Conservation (phyloP, 495 filamentous ascomycete genomes). For the Hypoxylon subgilvum region DNA sequence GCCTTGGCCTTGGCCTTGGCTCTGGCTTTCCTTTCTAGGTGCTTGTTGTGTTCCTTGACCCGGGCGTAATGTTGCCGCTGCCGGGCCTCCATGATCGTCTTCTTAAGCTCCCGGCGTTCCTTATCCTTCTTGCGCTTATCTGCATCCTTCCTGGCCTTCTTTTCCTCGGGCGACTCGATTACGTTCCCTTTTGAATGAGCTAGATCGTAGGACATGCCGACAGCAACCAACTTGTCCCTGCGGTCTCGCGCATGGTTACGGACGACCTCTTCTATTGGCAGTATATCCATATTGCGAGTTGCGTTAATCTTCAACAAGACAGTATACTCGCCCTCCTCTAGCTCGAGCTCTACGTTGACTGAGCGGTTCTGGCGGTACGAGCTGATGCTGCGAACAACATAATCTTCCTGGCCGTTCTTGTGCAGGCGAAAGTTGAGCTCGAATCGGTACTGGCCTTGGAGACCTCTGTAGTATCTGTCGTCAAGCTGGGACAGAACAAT, state of each 20-base stretch:
- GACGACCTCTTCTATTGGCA: constrained; percentile 72
- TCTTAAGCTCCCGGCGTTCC: constrained; percentile 58
- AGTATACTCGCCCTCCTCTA: constrained; percentile 81
- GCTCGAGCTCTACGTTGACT: constrained; percentile 79
- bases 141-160: constrained; percentile 52
- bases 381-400: constrained; percentile 79
- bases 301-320: constrained; percentile 83
- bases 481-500: constrained; percentile 86
- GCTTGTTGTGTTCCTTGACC: constrained; percentile 43
- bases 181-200: constrained; percentile 80
- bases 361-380: constrained; percentile 76
- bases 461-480: constrained; percentile 80
- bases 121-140: constrained; percentile 54
- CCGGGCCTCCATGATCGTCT: constrained; percentile 53
- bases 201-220: constrained; percentile 82
- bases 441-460: constrained; percentile 83
- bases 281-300: constrained; percentile 53
- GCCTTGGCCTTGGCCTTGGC: constrained; percentile 44
- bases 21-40: constrained; percentile 40
- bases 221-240: constrained; percentile 82
- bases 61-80: constrained; percentile 35
- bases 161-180: constrained; percentile 69
- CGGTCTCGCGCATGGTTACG: constrained; percentile 63
- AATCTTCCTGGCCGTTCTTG: constrained; percentile 79
- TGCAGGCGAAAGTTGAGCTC: constrained; percentile 81